phyloP scores from a whole-genome alignment of 306 rosid genomes.

The Albizia julibrissin region DNA sequence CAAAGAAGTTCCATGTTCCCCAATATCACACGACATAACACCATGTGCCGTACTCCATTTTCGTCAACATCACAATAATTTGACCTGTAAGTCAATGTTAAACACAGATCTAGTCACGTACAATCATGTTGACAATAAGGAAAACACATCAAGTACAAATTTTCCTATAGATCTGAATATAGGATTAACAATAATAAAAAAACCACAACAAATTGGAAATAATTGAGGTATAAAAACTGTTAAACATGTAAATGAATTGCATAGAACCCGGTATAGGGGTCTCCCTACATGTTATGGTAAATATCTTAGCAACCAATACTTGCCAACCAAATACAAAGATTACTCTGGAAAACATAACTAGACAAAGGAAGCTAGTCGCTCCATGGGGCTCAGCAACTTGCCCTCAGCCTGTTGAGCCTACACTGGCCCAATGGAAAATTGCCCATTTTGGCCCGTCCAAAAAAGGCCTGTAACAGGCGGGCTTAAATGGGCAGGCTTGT shows the following conservation, averaged over 20 bases:
- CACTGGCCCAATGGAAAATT: too few relatives aligned
- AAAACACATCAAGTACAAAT: neutral
- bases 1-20: conserved; percentile 74
- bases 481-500: too few relatives aligned
- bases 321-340: neutral
- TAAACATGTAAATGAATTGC: neutral
- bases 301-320: neutral
- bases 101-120: conserved; percentile 35
- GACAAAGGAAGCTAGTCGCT: neutral
- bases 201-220: neutral
- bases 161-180: neutral
- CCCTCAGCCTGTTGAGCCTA: too few relatives aligned
- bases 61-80: conserved; percentile 81
- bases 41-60: conserved; percentile 67
- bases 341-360: neutral
- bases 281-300: neutral
- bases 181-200: neutral
- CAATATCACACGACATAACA: conserved; percentile 80
- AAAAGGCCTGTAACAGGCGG: too few relatives aligned
- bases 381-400: too few relatives aligned
- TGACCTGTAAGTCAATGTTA: conserved; percentile 63
- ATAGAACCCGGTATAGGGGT: neutral
- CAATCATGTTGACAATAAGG: neutral
- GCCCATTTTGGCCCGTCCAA: too few relatives aligned
- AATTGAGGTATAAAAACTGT: neutral